A percentile compares a stretch with the other conserved stretches of the same genome.
These are phyloP conservation scores for Argentina anserina DNA, from an alignment of 306 rosid genomes.

Conservation along the genomic window DNA sequence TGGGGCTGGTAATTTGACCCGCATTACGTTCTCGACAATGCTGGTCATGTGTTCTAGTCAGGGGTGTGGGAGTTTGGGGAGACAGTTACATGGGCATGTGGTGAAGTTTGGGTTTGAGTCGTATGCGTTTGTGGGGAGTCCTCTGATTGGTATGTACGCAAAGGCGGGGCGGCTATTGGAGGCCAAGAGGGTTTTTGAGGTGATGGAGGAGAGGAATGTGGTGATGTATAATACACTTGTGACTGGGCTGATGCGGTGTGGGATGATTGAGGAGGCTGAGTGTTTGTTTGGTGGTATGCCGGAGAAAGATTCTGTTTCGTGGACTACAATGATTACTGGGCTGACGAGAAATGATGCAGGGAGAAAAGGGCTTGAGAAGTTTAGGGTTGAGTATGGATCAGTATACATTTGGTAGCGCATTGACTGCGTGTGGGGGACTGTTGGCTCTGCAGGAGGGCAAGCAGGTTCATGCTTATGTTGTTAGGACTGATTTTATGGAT, in stretches of 20 bases:
- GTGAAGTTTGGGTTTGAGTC: slow-evolving; percentile 67
- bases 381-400: slow-evolving; percentile 69
- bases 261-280: slow-evolving; percentile 55
- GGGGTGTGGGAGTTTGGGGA: slow-evolving; percentile 51
- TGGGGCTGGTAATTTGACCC: slow-evolving; percentile 40
- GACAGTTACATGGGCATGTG: slow-evolving; percentile 74
- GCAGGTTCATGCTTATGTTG: slow-evolving; percentile 73
- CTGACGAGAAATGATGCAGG: slow-evolving; percentile 59
- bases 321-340: slow-evolving; percentile 90
- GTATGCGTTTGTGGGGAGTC: slow-evolving; percentile 73
- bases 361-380: slow-evolving; percentile 46
- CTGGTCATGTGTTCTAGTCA: slow-evolving; percentile 57
- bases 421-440: slow-evolving; percentile 84
- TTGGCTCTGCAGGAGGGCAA: slow-evolving; percentile 64
- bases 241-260: slow-evolving; percentile 56
- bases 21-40: slow-evolving; percentile 71
- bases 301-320: slow-evolving; percentile 67
- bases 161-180: slow-evolving; percentile 50
- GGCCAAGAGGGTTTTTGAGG: slow-evolving; percentile 58
- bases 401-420: slow-evolving; percentile 75
- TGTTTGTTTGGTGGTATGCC: slow-evolving; percentile 49
- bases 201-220: slow-evolving; percentile 55
- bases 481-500: slow-evolving; percentile 58
- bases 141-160: slow-evolving; percentile 79
- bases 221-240: slow-evolving; percentile 75